These are phyloP conservation scores for Colletotrichum sp. DNA, from an alignment of 2,329 filamentous ascomycete genomes.

Conservation along the genomic window DNA sequence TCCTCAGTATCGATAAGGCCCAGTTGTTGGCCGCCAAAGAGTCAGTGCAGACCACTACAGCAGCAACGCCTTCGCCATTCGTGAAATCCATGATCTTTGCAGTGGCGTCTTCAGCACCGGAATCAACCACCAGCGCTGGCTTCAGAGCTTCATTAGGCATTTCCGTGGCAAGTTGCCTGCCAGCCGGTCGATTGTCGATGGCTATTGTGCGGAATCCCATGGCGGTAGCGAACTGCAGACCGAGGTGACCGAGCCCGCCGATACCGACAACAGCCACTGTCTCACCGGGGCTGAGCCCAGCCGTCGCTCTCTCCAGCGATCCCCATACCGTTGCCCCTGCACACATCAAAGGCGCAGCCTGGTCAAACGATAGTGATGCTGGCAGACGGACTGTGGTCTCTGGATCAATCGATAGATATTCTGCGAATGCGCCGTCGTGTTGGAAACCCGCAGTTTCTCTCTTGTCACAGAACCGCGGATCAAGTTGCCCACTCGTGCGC, in stretches of 20 bases:
- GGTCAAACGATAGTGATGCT: conserved; percentile 30
- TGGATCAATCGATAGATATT: conserved; percentile 36
- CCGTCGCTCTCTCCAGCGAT: conserved; percentile 33
- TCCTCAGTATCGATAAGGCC: conserved; percentile 30
- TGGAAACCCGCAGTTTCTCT: conserved; percentile 37
- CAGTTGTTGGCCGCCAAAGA: conserved; percentile 33
- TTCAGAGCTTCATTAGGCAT: conserved; percentile 24
- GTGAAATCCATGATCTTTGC: conserved; percentile 30
- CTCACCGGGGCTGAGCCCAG: conserved; percentile 24
- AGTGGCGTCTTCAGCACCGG: conserved; percentile 17
- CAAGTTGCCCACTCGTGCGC: conserved; percentile 20
- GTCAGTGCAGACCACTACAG: conserved; percentile 35
- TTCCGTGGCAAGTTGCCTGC: conserved; percentile 30
- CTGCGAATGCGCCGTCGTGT: conserved; percentile 38
- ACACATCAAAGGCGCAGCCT: conserved; percentile 41
- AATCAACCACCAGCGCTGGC: conserved; percentile 33
- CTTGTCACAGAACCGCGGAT: conserved; percentile 35
- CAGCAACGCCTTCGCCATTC: conserved; percentile 33
- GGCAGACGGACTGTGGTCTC: conserved; percentile 31
- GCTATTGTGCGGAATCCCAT: conserved; percentile 39
- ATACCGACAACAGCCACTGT: conserved; percentile 37
- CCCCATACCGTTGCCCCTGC: conserved; percentile 40
- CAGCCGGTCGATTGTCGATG: conserved; percentile 36
- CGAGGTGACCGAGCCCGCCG: conserved; percentile 39
- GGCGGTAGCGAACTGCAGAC: conserved; percentile 38